A percentile compares a stretch with the other conserved stretches of the same genome.
phyloP scores from a whole-genome alignment of 495 filamentous ascomycete species.

The Mytilinidion resinicola region DNA sequence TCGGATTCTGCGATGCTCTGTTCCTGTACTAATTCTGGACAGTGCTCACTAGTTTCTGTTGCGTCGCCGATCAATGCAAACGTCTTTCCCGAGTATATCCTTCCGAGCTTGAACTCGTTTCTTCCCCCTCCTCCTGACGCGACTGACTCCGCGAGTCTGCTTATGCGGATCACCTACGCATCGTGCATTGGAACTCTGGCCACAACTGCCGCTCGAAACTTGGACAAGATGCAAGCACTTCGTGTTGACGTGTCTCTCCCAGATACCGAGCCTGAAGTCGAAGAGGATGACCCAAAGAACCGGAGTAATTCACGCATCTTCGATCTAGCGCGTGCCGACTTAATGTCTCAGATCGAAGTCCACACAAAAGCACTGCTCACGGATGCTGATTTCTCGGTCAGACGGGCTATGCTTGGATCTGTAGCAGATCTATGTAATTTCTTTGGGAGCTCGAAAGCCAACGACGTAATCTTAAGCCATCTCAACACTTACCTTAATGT shows the following conservation, averaged over 20 bases:
- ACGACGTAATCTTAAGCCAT: constrained; percentile 90
- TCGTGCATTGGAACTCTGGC: constrained; percentile 87
- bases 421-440: constrained; percentile 91
- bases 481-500: constrained; percentile 98
- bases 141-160: constrained; percentile 52
- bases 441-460: constrained; percentile 82
- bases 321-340: constrained; percentile 69
- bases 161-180: constrained; percentile 85
- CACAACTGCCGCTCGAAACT: constrained; percentile 75
- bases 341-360: constrained; percentile 71
- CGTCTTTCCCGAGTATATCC: constrained; percentile 90
- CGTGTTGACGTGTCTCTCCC: constrained; percentile 77
- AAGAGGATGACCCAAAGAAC: constrained; percentile 56
- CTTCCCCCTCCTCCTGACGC: constrained; percentile 41
- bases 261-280: constrained; percentile 70
- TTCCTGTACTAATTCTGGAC: background rate
- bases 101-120: constrained; percentile 72
- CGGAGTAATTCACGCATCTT: constrained; percentile 71
- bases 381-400: constrained; percentile 79
- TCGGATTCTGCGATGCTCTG: too few species aligned
- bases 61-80: constrained; percentile 93
- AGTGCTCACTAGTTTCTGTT: constrained; percentile 74
- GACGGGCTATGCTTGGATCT: constrained; percentile 86
- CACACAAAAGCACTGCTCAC: constrained; percentile 88
- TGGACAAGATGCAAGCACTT: constrained; percentile 86